phyloP scores from a whole-genome alignment of 768 basidiomycete species.

The Clavaria fumosa region DNA sequence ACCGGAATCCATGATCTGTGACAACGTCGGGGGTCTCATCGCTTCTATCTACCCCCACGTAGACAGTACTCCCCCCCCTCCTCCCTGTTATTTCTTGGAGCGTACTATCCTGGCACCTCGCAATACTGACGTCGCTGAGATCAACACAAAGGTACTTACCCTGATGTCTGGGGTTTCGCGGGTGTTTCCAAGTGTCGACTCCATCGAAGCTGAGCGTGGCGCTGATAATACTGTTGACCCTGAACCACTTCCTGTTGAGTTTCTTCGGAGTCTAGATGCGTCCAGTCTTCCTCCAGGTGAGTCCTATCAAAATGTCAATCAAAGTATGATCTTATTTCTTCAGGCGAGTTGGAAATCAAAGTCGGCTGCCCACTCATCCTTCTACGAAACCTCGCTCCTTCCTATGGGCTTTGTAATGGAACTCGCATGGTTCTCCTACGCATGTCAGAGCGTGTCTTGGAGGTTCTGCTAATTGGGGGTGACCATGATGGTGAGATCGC shows the following conservation, averaged over 20 bases:
- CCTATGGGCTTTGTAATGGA: constrained; percentile 20
- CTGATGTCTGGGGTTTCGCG: constrained; percentile 13
- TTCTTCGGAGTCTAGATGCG: constrained; percentile 21
- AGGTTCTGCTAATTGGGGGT: constrained; percentile 22
- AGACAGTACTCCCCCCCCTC: constrained; percentile 1
- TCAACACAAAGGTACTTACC: constrained; percentile 18
- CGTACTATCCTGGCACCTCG: constrained; percentile 21
- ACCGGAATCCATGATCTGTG: constrained; percentile 19
- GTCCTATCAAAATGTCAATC: too few species aligned
- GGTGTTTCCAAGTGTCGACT: constrained; percentile 18
- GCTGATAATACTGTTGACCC: neutral
- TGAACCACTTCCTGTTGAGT: constrained; percentile 22
- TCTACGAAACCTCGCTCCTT: constrained; percentile 17
- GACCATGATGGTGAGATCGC: constrained; percentile 20
- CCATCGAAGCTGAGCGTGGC: constrained; percentile 9
- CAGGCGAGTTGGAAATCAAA: constrained; percentile 9
- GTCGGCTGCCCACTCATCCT: constrained; percentile 20
- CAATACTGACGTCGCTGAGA: constrained; percentile 23
- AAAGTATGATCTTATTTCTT: too few species aligned
- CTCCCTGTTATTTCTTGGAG: constrained; percentile 19
- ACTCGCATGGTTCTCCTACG: constrained; percentile 16
- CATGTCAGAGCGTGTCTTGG: constrained; percentile 19
- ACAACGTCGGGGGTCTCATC: constrained; percentile 13
- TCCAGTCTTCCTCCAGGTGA: too few species aligned
- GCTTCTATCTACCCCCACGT: constrained; percentile 15